phyloP scores from a whole-genome alignment of 345 rosid genomes.

The Eucalyptus rudis region DNA sequence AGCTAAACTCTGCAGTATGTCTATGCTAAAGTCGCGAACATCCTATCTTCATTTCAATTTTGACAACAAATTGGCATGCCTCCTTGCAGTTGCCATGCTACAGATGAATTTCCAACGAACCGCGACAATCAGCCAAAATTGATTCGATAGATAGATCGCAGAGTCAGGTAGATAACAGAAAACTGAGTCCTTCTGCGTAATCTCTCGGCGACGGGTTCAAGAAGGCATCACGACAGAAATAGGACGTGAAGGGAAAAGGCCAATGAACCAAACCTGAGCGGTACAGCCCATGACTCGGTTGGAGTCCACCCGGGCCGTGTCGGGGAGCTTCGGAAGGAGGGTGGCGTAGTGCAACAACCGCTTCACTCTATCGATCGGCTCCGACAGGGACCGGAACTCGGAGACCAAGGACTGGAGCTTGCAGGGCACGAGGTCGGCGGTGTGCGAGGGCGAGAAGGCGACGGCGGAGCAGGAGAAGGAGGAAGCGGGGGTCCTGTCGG shows the following conservation, averaged over 20 bases:
- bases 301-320: slow-evolving; percentile 40
- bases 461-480: slow-evolving; percentile 46
- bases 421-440: slow-evolving; percentile 26
- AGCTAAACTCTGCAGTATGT: not conserved
- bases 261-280: slow-evolving; percentile 50
- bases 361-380: slow-evolving; percentile 55
- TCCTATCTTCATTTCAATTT: not conserved
- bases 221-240: not conserved
- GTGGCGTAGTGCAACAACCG: slow-evolving; percentile 56
- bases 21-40: not conserved
- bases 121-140: not conserved
- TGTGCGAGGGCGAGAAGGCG: slow-evolving; percentile 27
- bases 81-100: not conserved
- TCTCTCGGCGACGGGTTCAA: not conserved
- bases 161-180: not conserved
- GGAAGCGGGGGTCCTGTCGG: not conserved
- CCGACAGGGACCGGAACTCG: slow-evolving; percentile 55
- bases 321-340: slow-evolving; percentile 43
- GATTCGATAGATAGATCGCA: not conserved
- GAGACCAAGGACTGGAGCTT: slow-evolving; percentile 37
- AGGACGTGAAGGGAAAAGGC: not conserved
- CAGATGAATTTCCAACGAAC: not conserved
- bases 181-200: not conserved
- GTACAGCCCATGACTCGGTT: slow-evolving; percentile 99
- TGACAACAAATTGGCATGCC: not conserved